phyloP scores from a whole-genome alignment of 1,284 basidiomycete genomes.

The Malassezia furfur region DNA sequence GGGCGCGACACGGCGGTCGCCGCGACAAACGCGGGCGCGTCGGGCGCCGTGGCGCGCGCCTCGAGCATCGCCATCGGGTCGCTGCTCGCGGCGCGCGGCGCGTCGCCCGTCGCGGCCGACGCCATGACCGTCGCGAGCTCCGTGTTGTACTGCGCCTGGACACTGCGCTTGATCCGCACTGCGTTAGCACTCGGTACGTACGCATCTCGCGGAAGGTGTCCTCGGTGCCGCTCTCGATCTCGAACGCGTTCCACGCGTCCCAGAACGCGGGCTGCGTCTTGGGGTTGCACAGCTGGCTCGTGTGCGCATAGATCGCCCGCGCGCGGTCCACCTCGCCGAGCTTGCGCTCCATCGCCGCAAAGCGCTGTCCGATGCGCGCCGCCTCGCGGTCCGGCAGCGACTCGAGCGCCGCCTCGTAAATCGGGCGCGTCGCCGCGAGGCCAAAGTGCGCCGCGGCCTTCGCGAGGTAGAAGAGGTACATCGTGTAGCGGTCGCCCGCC shows the following conservation, averaged over 20 bases:
- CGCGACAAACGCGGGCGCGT: constrained; percentile 55
- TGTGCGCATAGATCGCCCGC: constrained; percentile 89
- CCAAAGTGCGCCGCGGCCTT: constrained; percentile 89
- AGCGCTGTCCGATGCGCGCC: constrained; percentile 93
- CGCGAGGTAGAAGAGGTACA: constrained; percentile 94
- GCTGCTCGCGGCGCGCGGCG: constrained; percentile 40
- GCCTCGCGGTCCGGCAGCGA: constrained; percentile 83
- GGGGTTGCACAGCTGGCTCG: constrained; percentile 96
- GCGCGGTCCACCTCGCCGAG: constrained; percentile 97
- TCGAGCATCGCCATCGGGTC: constrained; percentile 56
- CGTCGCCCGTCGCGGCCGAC: constrained; percentile 25
- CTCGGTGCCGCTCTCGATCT: constrained; percentile 90
- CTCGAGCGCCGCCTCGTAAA: constrained; percentile 94
- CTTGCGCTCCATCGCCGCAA: constrained; percentile 90
- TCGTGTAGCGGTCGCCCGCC: constrained; percentile 90
- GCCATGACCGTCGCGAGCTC: constrained; percentile 57
- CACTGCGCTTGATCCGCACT: constrained; percentile 88
- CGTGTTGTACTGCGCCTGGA: constrained; percentile 97
- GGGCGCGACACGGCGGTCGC: constrained; percentile 58
- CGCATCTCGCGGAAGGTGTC: constrained; percentile 96
- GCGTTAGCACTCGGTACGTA: not conserved
- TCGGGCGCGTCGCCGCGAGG: constrained; percentile 85
- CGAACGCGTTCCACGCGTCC: constrained; percentile 92
- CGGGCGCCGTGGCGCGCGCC: constrained; percentile 21
- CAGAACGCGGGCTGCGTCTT: constrained; percentile 72